These are phyloP conservation scores for Desmodesmus armatus DNA, from an alignment of 139 green algal species.

Conservation along the genomic window DNA sequence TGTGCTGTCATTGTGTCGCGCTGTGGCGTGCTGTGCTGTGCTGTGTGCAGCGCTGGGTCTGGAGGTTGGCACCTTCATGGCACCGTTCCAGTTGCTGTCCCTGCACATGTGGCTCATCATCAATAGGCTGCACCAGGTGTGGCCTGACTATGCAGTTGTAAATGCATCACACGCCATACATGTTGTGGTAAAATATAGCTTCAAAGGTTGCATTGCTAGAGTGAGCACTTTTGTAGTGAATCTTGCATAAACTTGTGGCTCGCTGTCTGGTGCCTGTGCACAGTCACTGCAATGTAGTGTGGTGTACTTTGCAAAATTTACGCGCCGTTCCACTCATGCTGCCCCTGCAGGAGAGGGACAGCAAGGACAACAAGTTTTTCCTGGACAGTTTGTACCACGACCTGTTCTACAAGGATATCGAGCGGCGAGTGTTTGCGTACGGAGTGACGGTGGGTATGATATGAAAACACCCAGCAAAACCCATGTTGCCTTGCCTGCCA, in stretches of 20 bases:
- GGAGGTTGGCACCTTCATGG: constrained; percentile 55
- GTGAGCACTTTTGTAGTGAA: too few relatives aligned
- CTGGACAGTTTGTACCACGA: constrained; percentile 60
- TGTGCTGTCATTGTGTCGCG: neutral
- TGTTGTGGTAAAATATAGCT: too few relatives aligned
- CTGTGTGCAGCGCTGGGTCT: constrained; percentile 49
- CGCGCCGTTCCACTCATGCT: too few relatives aligned
- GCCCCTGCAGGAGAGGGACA: too few relatives aligned
- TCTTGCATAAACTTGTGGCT: too few relatives aligned
- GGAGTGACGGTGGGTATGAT: constrained; percentile 32
- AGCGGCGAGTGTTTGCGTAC: constrained; percentile 54
- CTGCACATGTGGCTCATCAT: constrained; percentile 70
- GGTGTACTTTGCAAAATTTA: too few relatives aligned
- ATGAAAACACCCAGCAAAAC: neutral
- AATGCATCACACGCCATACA: too few relatives aligned
- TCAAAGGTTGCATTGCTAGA: too few relatives aligned
- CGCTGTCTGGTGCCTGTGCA: too few relatives aligned
- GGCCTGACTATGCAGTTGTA: too few relatives aligned
- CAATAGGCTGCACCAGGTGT: constrained; percentile 43
- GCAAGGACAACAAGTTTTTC: constrained; percentile 24
- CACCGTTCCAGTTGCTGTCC: constrained; percentile 54
- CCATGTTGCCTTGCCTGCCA: too few relatives aligned
- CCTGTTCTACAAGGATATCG: constrained; percentile 62
- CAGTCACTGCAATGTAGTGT: too few relatives aligned
- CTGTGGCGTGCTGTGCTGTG: neutral